Evolutionary conservation across 129 eudicot species (phyloP), one percentile per base, ranked within the genome.

Genomic region (Chrysanthemum lavandulifolium): DNA sequence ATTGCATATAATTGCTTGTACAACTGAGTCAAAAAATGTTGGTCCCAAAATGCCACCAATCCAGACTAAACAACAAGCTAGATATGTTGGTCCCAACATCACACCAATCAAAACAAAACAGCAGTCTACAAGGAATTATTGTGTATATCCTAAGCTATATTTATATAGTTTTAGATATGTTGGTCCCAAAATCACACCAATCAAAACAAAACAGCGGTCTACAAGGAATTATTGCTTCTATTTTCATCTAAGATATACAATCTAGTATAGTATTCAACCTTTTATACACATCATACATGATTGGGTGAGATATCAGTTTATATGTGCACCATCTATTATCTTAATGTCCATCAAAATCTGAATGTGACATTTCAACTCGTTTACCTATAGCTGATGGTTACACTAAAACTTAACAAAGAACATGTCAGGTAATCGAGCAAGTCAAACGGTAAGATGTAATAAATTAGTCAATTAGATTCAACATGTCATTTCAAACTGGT

Each of bases 171-270:
- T 19, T 33, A 60, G 12, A 61, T 29, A 13, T 29, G 48, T 62
- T 62, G 68, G 25, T 63, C 68, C 49, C 3, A 9, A 0, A 63
- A n/a, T n/a, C 50, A 5, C 48, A 63, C 68, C 68, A 63, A 63
- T 63, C 45, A 62, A 27, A 47, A 27, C 67, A 5, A 14, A 6
- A 62, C 21, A 61, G 6, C 67, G 21, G 23, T 21, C 63, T 58
- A 58, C n/a, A 21, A 59, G n/a, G 31, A 19, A 16, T 11, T 11
- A 52, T 52, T 52, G 14, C 6, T 40, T 40, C 47, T 40, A 40
- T 8, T 40, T 40, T 40, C 47, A 8, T 40, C 45, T 5, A 2
- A 36, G 45, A 36, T 36, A 7, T 6, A 36, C 9, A 36, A 36
- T 36, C 45, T 6, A 36, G 2, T 6, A 36, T 36, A 6, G 45